Conservation (phyloP, 768 basidiomycete species). For the Leccinum rimulosum region DNA sequence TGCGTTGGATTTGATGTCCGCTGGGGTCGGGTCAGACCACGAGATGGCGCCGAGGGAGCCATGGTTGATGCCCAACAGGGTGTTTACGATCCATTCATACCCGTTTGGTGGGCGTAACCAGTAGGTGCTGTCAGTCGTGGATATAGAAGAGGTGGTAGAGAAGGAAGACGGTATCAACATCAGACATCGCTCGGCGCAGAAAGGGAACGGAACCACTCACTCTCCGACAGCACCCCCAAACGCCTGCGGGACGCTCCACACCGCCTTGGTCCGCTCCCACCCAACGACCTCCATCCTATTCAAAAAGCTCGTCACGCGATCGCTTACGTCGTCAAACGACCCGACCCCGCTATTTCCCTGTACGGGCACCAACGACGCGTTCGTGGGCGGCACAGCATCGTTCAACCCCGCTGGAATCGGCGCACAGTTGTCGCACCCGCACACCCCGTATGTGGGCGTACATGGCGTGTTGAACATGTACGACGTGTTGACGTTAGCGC, state of each 20-base stretch:
- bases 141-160: too few relatives aligned
- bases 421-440: slow-evolving; percentile 67
- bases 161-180: not conserved
- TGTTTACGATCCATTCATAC: slow-evolving; percentile 62
- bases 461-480: slow-evolving; percentile 59
- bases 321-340: slow-evolving; percentile 62
- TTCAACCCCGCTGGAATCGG: slow-evolving; percentile 40
- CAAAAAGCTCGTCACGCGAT: slow-evolving; percentile 62
- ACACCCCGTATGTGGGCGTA: slow-evolving; percentile 63
- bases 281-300: slow-evolving; percentile 56
- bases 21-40: slow-evolving; percentile 53
- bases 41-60: slow-evolving; percentile 52
- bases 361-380: slow-evolving; percentile 16
- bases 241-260: slow-evolving; percentile 80
- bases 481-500: slow-evolving; percentile 64
- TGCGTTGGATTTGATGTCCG: slow-evolving; percentile 52
- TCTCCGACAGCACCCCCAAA: slow-evolving; percentile 49
- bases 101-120: slow-evolving; percentile 67
- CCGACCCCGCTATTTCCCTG: slow-evolving; percentile 25
- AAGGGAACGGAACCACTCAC: slow-evolving; percentile 22
- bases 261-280: slow-evolving; percentile 63
- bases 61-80: slow-evolving; percentile 67
- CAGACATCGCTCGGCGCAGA: not conserved
- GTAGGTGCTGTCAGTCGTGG: slow-evolving; percentile 35
- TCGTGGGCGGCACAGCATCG: slow-evolving; percentile 24